Base-by-base conservation (phyloP, 371 early-diverging fungal species). In the Mortierella sp. region DNA sequence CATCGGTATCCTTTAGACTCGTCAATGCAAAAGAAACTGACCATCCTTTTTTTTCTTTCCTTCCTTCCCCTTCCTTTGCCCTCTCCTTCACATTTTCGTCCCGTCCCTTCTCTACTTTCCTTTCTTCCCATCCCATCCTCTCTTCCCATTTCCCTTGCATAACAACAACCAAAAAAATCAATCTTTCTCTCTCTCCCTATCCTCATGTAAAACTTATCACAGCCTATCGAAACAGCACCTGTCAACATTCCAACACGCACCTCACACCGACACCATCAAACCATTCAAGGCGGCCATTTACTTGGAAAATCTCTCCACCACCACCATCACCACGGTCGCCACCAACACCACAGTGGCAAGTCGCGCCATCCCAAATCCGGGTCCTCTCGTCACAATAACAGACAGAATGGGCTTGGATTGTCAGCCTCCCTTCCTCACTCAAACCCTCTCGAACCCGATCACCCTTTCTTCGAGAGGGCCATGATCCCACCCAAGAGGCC, bases 361-460 rank as follows among this genome's bases (percentile, higher is more conserved):
- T 55, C 70, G 11, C 70, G 71, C 70, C 65, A 70, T 31, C 71
- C 50, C 42, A 68, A 52, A 44, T 72, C 70, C 45, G 34, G 45
- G 8, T 70, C 80, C 13, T 68, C 68, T 14, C 42, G 38, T 75
- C 55, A 55, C 19, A 24, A 24, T 9, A 24, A 24, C n/a, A 24
- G n/a, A 55, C 75, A 48, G 74, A 72, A 74, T 26, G 75, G 74
- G 3, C 78, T 55, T 31, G 75, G 74, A 11, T 58, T 82, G n/a
- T 75, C 83, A 11, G 54, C 77, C n/a, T 81, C 80, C 16, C 72
- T 84, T 2, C 84, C 84, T n/a, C 84, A 84, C 65, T 70, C 81
- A 52, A 71, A 79, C 54, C 71, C 52, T 42, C 28, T 57, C 38
- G 83, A 60, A 9, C 63, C 72, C 16, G 70, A 74, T 52, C 63